Conservation (phyloP, 2,329 filamentous ascomycete species). For the Aspergillus eucalypticola region DNA sequence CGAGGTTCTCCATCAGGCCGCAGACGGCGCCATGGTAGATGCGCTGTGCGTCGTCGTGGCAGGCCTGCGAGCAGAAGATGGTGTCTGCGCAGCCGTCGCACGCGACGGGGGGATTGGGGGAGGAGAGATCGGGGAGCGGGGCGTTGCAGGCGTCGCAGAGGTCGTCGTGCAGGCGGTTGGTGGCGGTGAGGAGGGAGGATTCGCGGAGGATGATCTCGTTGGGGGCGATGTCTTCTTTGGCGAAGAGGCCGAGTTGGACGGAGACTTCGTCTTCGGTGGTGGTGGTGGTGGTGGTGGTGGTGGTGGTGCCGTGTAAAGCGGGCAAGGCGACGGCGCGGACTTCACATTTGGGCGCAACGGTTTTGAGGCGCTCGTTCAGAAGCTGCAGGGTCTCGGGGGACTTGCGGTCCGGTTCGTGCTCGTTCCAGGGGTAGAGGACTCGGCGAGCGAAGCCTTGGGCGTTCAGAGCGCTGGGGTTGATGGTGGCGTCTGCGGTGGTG, state of each 20-base stretch:
- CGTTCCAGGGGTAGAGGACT: slow-evolving; percentile 65
- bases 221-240: slow-evolving; percentile 73
- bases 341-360: slow-evolving; percentile 77
- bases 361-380: slow-evolving; percentile 69
- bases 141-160: slow-evolving; percentile 88
- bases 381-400: slow-evolving; percentile 58
- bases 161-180: slow-evolving; percentile 81
- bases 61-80: slow-evolving; percentile 61
- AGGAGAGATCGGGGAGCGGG: slow-evolving; percentile 62
- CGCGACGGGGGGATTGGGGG: slow-evolving; percentile 39
- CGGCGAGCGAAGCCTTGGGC: slow-evolving; percentile 48
- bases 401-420: slow-evolving; percentile 60
- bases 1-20: slow-evolving; percentile 52
- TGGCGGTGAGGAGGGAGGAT: slow-evolving; percentile 82
- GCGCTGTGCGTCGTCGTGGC: slow-evolving; percentile 56
- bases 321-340: slow-evolving; percentile 76
- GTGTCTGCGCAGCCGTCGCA: slow-evolving; percentile 60
- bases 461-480: slow-evolving; percentile 33
- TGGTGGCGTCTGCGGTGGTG: background rate
- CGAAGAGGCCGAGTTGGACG: slow-evolving; percentile 85
- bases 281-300: slow-evolving; percentile 9
- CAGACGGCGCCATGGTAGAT: slow-evolving; percentile 62
- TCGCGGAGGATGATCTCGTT: slow-evolving; percentile 78
- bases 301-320: slow-evolving; percentile 55
- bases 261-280: slow-evolving; percentile 43